phyloP scores from a whole-genome alignment of 2,329 filamentous ascomycete genomes.

The Cladosporium sp. region DNA sequence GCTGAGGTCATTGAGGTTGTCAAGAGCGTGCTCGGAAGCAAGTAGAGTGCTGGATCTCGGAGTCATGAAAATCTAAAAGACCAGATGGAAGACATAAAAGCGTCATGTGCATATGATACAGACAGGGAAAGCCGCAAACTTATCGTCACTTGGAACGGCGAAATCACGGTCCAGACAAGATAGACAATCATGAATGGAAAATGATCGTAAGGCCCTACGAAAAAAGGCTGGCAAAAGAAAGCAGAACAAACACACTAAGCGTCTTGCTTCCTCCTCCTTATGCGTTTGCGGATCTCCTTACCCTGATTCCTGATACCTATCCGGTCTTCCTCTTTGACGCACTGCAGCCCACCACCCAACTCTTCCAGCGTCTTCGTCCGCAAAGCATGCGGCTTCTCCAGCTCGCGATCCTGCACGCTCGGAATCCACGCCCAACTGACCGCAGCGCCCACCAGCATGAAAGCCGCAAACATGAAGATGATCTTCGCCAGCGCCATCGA shows the following conservation, averaged over 20 bases:
- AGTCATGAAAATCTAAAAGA: neutral
- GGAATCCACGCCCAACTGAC: slow-evolving; percentile 24
- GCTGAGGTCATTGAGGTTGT: slow-evolving; percentile 76
- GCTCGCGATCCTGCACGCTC: slow-evolving; percentile 20
- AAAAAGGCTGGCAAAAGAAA: neutral
- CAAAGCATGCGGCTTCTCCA: neutral
- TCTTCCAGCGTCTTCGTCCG: slow-evolving; percentile 14
- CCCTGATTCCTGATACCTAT: neutral
- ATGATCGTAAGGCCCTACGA: neutral
- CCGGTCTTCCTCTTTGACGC: slow-evolving; percentile 7
- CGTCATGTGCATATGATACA: slow-evolving; percentile 1
- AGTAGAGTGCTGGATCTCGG: slow-evolving; percentile 29
- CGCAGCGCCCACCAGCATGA: slow-evolving; percentile 22
- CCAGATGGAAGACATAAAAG: neutral
- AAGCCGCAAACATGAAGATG: slow-evolving; percentile 23
- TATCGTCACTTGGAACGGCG: neutral
- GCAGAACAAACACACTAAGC: neutral
- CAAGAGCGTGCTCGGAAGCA: slow-evolving; percentile 68
- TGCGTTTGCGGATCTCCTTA: neutral
- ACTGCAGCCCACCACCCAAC: neutral
- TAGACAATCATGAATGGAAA: neutral
- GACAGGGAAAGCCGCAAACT: neutral
- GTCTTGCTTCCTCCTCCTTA: slow-evolving; percentile 2
- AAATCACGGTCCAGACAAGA: no score
- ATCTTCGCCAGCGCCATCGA: slow-evolving; percentile 21